These are phyloP conservation scores for Geosiphon pyriformis DNA, from an alignment of 192 early-diverging fungal species.

Conservation along the genomic window DNA sequence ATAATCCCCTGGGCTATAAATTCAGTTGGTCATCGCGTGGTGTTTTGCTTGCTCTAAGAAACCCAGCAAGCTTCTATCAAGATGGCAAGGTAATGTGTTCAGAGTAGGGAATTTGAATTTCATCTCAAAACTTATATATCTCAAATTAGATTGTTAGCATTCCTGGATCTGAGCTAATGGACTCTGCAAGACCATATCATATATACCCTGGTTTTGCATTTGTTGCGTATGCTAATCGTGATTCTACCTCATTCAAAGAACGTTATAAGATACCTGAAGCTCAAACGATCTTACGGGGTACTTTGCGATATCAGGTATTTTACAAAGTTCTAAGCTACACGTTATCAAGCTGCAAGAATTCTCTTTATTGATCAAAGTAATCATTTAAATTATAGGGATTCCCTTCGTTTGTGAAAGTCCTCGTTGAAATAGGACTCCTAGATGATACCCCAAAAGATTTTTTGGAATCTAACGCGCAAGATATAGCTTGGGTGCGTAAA, in stretches of 20 bases:
- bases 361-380: too few species aligned
- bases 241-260: slow-evolving; percentile 90
- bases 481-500: slow-evolving; percentile 61
- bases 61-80: slow-evolving; percentile 86
- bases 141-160: slow-evolving; percentile 60
- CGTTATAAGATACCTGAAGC: slow-evolving; percentile 95
- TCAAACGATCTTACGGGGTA: slow-evolving; percentile 88
- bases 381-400: slow-evolving; percentile 56
- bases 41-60: slow-evolving; percentile 93
- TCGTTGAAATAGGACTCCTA: slow-evolving; percentile 90
- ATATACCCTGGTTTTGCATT: slow-evolving; percentile 95
- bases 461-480: slow-evolving; percentile 49
- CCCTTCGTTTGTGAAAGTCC: slow-evolving; percentile 91
- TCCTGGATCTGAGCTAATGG: slow-evolving; percentile 80
- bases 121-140: neutral
- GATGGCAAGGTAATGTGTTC: slow-evolving; percentile 65
- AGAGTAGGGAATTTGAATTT: neutral
- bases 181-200: slow-evolving; percentile 78
- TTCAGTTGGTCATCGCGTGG: slow-evolving; percentile 98
- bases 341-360: too few species aligned
- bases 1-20: slow-evolving; percentile 99
- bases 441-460: slow-evolving; percentile 62
- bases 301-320: slow-evolving; percentile 75
- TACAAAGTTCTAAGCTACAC: too few species aligned
- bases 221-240: slow-evolving; percentile 96